Evolutionary conservation across 768 basidiomycete species (phyloP).

Genomic region (Candolleomyces aberdarensis): DNA sequence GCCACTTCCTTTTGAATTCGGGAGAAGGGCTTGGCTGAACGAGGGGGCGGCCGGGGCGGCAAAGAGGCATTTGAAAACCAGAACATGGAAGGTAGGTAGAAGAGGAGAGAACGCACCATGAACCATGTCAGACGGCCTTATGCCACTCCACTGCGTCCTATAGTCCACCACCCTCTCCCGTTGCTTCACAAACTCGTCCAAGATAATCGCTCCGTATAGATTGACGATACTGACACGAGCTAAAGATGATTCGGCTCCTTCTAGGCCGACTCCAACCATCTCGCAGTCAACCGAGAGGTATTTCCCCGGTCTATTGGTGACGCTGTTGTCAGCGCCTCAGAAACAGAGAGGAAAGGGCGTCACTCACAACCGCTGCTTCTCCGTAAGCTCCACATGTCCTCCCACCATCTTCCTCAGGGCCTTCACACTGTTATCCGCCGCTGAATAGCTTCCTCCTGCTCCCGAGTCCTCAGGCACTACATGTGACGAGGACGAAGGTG

Average conservation of each 20-base stretch:
- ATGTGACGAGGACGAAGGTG: background rate
- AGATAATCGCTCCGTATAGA: constrained; percentile 71
- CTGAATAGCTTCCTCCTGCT: constrained; percentile 26
- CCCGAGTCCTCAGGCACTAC: background rate
- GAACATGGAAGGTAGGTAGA: background rate
- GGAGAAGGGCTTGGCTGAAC: constrained; percentile 68
- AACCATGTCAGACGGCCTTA: constrained; percentile 71
- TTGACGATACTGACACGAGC: constrained; percentile 91
- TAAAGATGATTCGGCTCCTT: constrained; percentile 77
- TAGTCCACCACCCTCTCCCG: constrained; percentile 90
- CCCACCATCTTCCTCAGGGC: constrained; percentile 51
- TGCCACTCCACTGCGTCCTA: constrained; percentile 85
- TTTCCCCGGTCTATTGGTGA: constrained; percentile 52
- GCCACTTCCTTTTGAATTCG: constrained; percentile 80
- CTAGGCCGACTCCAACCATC: constrained; percentile 92
- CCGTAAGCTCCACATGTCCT: constrained; percentile 40
- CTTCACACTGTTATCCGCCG: constrained; percentile 41
- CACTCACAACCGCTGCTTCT: constrained; percentile 44
- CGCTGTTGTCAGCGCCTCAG: background rate
- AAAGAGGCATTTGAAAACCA: background rate
- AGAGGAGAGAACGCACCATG: constrained; percentile 41
- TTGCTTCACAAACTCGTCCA: constrained; percentile 87
- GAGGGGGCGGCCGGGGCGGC: background rate
- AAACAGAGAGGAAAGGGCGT: background rate
- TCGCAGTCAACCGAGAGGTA: constrained; percentile 92